Conservation (phyloP, 2,329 filamentous ascomycete genomes). For the Curvularia verruculosa region DNA sequence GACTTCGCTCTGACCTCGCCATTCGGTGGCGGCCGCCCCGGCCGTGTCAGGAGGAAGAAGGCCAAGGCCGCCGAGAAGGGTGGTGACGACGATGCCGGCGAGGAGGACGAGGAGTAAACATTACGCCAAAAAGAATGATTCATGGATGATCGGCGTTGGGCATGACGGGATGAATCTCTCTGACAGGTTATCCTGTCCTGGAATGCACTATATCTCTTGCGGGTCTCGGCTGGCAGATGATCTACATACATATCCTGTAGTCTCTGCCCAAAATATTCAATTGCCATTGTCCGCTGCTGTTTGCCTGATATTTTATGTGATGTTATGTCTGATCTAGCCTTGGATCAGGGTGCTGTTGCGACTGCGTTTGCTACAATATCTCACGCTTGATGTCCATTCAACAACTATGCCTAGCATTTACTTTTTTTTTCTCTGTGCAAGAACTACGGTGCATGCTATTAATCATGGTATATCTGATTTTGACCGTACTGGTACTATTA, state of each 20-base stretch:
- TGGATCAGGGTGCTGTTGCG: background rate
- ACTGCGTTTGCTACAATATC: background rate
- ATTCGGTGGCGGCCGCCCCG: conserved; percentile 95
- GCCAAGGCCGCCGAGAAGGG: conserved; percentile 90
- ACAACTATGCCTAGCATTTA: background rate
- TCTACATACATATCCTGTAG: conserved; percentile 40
- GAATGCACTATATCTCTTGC: conserved; percentile 41
- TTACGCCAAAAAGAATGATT: conserved; percentile 37
- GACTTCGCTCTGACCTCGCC: conserved; percentile 98
- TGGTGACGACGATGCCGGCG: conserved; percentile 80
- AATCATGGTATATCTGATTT: too few relatives aligned
- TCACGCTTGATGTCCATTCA: background rate
- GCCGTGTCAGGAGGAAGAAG: conserved; percentile 99
- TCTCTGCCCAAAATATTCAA: conserved; percentile 42
- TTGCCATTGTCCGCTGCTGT: conserved; percentile 34
- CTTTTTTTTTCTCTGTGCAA: background rate
- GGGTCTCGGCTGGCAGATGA: conserved; percentile 36
- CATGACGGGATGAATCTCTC: conserved; percentile 45
- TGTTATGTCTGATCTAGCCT: background rate
- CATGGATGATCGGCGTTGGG: conserved; percentile 46
- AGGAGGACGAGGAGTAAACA: conserved; percentile 77
- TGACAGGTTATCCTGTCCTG: conserved; percentile 37
- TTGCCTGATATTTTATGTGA: conserved; percentile 1
- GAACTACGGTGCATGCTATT: background rate
- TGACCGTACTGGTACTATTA: background rate